Evolutionary conservation across 371 early-diverging fungal genomes (phyloP).

Genomic region (Apophysomyces elegans): DNA sequence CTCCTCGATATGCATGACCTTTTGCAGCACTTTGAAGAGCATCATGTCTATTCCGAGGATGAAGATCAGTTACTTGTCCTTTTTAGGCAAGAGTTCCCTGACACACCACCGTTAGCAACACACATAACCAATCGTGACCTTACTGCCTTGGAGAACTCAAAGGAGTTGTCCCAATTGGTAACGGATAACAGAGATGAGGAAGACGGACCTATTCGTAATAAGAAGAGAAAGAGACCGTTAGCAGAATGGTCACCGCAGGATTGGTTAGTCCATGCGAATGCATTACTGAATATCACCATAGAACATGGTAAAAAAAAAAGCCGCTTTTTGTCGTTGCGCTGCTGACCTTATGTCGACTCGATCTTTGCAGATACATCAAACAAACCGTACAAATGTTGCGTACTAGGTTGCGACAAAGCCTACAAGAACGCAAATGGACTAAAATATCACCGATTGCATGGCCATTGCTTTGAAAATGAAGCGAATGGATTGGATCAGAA

Average conservation of each 20-base stretch:
- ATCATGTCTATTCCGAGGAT: conserved; percentile 72
- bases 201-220: background rate
- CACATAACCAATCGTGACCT: conserved; percentile 8
- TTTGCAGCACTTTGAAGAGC: conserved; percentile 91
- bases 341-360: background rate
- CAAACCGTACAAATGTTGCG: conserved; percentile 77
- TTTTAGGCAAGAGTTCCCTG: background rate
- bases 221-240: background rate
- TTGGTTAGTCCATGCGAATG: background rate
- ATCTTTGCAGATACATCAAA: conserved; percentile 19
- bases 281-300: background rate
- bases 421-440: conserved; percentile 98
- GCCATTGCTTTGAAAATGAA: conserved; percentile 58
- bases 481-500: conserved; percentile 41
- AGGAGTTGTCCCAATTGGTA: background rate
- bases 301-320: background rate
- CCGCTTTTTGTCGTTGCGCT: background rate
- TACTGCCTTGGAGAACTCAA: conserved; percentile 8
- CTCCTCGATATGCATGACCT: conserved; percentile 87
- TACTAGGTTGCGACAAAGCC: conserved; percentile 81
- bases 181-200: background rate
- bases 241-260: background rate
- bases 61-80: conserved; percentile 6
- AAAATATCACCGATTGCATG: conserved; percentile 85
- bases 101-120: conserved; percentile 14